phyloP scores from a whole-genome alignment of 495 filamentous ascomycete species.

The Stereocaulon alpinum region DNA sequence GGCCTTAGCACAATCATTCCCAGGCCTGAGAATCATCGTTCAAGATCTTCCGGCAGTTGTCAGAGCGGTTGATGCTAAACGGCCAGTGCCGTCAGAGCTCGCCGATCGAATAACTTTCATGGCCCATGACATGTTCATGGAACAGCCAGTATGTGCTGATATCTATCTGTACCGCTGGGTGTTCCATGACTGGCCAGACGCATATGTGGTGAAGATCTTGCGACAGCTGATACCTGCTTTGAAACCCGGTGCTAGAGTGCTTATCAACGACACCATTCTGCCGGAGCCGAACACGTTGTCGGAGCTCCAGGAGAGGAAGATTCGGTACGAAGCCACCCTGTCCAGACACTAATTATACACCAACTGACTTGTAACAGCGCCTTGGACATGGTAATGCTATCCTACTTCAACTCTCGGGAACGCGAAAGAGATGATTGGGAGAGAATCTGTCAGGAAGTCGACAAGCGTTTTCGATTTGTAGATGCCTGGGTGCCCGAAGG shows the following conservation, averaged over 20 bases:
- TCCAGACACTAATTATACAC: background rate
- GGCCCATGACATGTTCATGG: conserved; percentile 42
- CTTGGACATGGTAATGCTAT: conserved; percentile 48
- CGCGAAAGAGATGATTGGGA: conserved; percentile 39
- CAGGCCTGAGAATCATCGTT: conserved; percentile 35
- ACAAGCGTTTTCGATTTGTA: conserved; percentile 25
- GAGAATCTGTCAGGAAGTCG: conserved; percentile 35
- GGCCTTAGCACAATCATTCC: conserved; percentile 21
- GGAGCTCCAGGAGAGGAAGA: conserved; percentile 40
- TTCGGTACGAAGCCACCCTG: conserved; percentile 19
- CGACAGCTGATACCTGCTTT: conserved; percentile 31
- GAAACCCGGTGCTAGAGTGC: conserved; percentile 27
- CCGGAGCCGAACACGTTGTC: conserved; percentile 33
- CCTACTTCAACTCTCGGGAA: conserved; percentile 45
- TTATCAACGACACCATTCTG: conserved; percentile 45
- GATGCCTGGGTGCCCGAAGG: background rate
- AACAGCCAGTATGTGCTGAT: conserved; percentile 37
- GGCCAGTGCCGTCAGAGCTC: conserved; percentile 28
- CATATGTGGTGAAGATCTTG: conserved; percentile 32
- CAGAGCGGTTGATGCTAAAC: background rate
- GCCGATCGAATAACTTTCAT: conserved; percentile 32
- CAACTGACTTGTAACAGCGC: conserved; percentile 23
- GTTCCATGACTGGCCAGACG: conserved; percentile 39
- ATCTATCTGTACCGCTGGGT: conserved; percentile 38
- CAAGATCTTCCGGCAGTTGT: conserved; percentile 43